Base-by-base conservation (phyloP, 139 green algal genomes). In the Chlamydomonas sphaeroides region DNA sequence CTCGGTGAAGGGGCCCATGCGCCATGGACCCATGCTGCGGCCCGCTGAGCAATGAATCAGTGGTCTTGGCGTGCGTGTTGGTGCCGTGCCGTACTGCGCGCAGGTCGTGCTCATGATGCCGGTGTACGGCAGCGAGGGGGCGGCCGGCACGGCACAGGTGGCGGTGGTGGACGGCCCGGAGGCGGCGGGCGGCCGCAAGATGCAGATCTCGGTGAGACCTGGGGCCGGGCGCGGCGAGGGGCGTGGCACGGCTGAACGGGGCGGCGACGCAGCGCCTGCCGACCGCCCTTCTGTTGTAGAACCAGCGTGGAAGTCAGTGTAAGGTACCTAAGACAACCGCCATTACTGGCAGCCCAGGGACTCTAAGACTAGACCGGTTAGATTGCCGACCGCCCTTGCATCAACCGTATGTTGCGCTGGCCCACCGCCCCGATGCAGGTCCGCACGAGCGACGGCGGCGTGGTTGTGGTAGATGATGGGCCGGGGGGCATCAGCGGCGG, bases 71-170 rank as follows among this genome's bases (percentile, higher is more conserved):
- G 51, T 61, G 51, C 51, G 4, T 4, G 51, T 61, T 25, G 4
- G 14, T 6, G 56, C 17, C 51, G 14, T 30, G 6, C 15, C 51
- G 17, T 4, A 25, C 51, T 4, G 4, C 17, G 51, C 20, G 10
- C 56, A 62, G 56, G 25, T 62, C 25, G n/a, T 39, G 26, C 65
- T 88, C 32, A 10, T 85, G 78, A 33, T 88, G 61, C 84, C 78
- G 18, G 78, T 89, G 68, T 89, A 80, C n/a, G 74, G 77, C 65
- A 68, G 48, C 36, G 23, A 25, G 48, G 77, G 77, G 10, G 36
- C 17, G 41, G 48, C 65, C 35, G 77, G 77, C 33, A 56, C 48
- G 65, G 77, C 77, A 21, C 77, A 84, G 25, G 77, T 84, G 5
- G 42, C 2, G 28, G 48, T 68, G 3, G 49, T 66, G 36, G 61